Conservation (phyloP, 139 green algal genomes). For the Limnomonas spitsbergensis region DNA sequence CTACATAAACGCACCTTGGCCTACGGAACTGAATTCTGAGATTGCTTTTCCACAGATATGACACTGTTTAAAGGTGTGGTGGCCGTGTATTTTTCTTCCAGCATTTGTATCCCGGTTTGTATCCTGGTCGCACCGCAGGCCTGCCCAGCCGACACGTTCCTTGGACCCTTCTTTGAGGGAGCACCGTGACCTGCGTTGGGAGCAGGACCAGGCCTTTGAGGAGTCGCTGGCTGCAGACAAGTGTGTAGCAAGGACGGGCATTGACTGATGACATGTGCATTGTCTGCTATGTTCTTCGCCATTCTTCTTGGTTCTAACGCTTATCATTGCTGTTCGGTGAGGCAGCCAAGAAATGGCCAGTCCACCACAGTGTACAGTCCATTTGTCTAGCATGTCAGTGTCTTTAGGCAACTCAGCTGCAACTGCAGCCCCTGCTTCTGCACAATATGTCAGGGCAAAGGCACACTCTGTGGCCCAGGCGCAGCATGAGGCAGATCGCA, state of each 20-base stretch:
- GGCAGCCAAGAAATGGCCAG: too few species aligned
- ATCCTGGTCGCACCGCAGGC: not conserved
- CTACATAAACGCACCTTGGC: too few species aligned
- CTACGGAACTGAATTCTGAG: too few species aligned
- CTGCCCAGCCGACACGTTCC: conserved; percentile 2
- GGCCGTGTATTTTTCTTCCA: too few species aligned
- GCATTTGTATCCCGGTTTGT: too few species aligned
- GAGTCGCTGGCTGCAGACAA: conserved; percentile 61
- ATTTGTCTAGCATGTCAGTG: too few species aligned
- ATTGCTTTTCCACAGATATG: too few species aligned
- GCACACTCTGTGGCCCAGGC: not conserved
- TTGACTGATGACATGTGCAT: not conserved
- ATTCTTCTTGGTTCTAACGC: not conserved
- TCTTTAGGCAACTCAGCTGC: not conserved
- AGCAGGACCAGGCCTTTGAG: conserved; percentile 75
- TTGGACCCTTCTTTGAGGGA: conserved; percentile 31
- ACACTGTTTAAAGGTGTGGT: too few species aligned
- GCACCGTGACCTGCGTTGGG: conserved; percentile 44
- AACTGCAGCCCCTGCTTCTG: not conserved
- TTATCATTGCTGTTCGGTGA: not conserved
- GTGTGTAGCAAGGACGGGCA: conserved; percentile 28
- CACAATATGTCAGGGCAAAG: not conserved
- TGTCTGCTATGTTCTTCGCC: not conserved
- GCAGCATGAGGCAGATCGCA: not conserved
- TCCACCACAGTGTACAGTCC: too few species aligned